Evolutionary conservation across 352 stramenopile species (phyloP), one percentile per base, ranked within the genome.

Genomic region (Pythium phragmiticola): DNA sequence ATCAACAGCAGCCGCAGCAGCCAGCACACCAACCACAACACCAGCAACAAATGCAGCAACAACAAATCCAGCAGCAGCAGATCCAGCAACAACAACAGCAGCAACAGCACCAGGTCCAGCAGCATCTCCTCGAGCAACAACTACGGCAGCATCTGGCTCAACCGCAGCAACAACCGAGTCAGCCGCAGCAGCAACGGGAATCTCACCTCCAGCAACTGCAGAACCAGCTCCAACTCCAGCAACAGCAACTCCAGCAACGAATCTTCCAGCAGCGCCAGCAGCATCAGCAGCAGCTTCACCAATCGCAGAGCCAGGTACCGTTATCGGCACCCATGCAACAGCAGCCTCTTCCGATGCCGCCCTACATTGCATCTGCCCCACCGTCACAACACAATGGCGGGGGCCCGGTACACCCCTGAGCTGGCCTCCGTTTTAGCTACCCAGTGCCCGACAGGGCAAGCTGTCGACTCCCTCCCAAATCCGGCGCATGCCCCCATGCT

Each of bases 81-180:
- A 14, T 46, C 1, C 39, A 46, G 28, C 49, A 43, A 47, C n/a
- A 65, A 14, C 59, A 73, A 37, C 68, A 73, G 17, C 58, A 30
- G n/a, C 51, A 47, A 3, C 46, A 67, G 11, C 74, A 74, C 4
- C 39, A 51, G 39, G 49, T 65, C 7, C 72, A 74, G 39, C 73
- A 69, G 19, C 65, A 74, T 37, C 65, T 73, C n/a, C 5, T 28
- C 5, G 8, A 52, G 42, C 64, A 75, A n/a, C 71, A 78, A 49
- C 48, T 57, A 34, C 48, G 48, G 54, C 48, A 56, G 11, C 49
- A 52, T 11, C 34, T 14, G 23, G 33, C 7, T 4, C 72, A 73
- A 28, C 14, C 51, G 42, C 62, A 45, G 37, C 37, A 65, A 36
- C 39, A 39, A 2, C 34, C 7, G 34, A 0, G 34, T 13, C 34